phyloP scores from a whole-genome alignment of 2,329 filamentous ascomycete genomes.

The Tolypocladium tropicale region DNA sequence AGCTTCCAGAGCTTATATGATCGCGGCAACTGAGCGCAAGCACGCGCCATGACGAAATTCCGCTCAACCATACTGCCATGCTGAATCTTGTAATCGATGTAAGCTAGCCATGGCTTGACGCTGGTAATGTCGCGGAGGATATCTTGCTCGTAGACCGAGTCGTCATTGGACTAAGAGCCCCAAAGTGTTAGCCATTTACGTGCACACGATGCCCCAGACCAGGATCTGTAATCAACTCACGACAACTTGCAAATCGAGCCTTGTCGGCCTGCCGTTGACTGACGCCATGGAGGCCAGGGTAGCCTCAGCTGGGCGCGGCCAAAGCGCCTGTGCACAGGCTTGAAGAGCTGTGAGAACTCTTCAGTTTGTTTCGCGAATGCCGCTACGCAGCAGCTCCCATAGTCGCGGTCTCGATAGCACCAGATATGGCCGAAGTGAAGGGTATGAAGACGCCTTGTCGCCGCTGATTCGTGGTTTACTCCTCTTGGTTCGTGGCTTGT shows the following conservation, averaged over 20 bases:
- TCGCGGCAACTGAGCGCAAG: constrained; percentile 78
- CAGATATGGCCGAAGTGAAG: neutral
- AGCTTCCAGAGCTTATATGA: constrained; percentile 99
- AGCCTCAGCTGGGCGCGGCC: constrained; percentile 5
- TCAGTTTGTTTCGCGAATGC: neutral
- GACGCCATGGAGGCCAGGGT: neutral
- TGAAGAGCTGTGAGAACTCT: neutral
- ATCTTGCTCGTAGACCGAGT: constrained; percentile 94
- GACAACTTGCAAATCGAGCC: constrained; percentile 38
- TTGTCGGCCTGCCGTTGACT: constrained; percentile 24
- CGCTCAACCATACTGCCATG: constrained; percentile 81
- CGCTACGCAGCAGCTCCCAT: neutral
- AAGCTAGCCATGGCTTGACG: constrained; percentile 90
- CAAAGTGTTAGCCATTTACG: neutral
- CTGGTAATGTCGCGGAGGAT: constrained; percentile 75
- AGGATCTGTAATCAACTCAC: constrained; percentile 22
- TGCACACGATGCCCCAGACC: neutral
- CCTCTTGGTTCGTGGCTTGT: neutral
- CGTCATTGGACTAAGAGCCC: constrained; percentile 60
- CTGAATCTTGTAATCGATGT: constrained; percentile 81
- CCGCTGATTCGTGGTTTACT: too few relatives aligned
- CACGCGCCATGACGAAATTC: constrained; percentile 78
- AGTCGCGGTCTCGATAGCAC: neutral
- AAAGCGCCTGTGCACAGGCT: constrained; percentile 6
- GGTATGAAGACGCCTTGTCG: neutral